Evolutionary conservation across 2,329 filamentous ascomycete species (phyloP).

Genomic region (Neonectria faginata): DNA sequence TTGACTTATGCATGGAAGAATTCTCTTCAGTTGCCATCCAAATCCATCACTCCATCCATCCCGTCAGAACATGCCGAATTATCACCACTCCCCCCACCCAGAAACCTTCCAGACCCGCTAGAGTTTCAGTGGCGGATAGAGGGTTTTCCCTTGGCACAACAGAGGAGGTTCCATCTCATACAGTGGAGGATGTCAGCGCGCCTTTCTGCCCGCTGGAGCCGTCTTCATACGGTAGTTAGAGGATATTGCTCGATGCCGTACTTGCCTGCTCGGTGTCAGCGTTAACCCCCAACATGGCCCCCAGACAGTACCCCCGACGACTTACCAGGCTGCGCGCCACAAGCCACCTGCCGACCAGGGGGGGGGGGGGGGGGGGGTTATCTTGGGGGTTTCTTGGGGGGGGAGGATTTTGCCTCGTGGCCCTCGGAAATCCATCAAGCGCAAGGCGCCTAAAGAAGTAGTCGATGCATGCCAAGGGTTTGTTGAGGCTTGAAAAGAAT

Average conservation of each 20-base stretch:
- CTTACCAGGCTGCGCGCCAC: conserved; percentile 18
- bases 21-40: background rate
- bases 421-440: conserved; percentile 26
- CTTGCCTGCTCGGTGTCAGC: conserved; percentile 4
- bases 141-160: background rate
- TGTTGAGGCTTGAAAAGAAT: conserved; percentile 27
- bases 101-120: conserved; percentile 28
- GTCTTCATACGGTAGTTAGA: conserved; percentile 8
- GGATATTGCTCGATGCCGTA: conserved; percentile 6
- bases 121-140: conserved; percentile 18
- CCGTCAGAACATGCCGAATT: conserved; percentile 20
- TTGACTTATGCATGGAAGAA: background rate
- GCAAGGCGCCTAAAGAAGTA: conserved; percentile 33
- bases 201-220: conserved; percentile 6
- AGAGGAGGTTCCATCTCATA: conserved; percentile 5
- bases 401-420: conserved; percentile 38
- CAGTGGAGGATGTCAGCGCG: conserved; percentile 11
- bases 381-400: conserved; percentile 25
- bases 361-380: conserved; percentile 14
- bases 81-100: conserved; percentile 7
- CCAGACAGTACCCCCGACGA: conserved; percentile 1
- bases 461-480: conserved; percentile 28
- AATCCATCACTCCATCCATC: background rate
- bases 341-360: conserved; percentile 27
- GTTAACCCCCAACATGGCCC: conserved; percentile 3